Percentiles rank a stretch among this genome's conserved stretches.
Evolutionary conservation across 768 basidiomycete species (phyloP).

Genomic region (Psilocybe azurescens): DNA sequence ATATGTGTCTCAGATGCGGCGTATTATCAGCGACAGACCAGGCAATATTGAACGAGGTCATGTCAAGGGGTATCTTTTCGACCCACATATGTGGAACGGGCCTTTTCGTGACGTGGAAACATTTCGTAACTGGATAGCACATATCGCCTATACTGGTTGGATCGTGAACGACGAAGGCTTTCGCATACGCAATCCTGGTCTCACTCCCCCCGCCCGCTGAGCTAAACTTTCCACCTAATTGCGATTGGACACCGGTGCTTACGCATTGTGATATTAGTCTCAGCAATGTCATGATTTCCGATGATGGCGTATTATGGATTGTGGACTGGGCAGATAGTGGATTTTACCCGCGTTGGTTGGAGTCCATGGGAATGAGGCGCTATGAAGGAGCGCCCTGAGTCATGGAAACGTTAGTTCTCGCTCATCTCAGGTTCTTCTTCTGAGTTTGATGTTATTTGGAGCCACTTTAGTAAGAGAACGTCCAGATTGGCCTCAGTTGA

Average conservation of each 20-base stretch:
- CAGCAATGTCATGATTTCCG: conserved; percentile 30
- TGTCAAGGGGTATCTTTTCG: neutral
- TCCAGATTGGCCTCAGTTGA: neutral
- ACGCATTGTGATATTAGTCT: conserved; percentile 33
- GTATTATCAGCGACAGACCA: neutral
- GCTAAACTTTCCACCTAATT: neutral
- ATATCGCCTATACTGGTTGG: neutral
- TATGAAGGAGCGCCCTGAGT: neutral
- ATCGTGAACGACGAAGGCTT: neutral
- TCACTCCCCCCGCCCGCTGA: neutral
- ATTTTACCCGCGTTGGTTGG: conserved; percentile 34
- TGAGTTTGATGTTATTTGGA: neutral
- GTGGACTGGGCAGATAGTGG: conserved; percentile 35
- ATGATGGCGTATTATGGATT: conserved; percentile 34
- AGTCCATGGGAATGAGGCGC: conserved; percentile 17
- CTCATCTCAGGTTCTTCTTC: neutral
- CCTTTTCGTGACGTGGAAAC: neutral
- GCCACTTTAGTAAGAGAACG: neutral
- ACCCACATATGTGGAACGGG: neutral
- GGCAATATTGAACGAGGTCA: conserved; percentile 4
- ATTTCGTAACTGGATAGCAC: neutral
- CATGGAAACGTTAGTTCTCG: neutral
- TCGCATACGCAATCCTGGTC: neutral
- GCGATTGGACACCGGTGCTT: conserved; percentile 9
- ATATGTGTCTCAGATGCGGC: conserved; percentile 31